A percentile compares a stretch with the other conserved stretches of the same genome.
These are phyloP conservation scores for Kodamaea laetipori DNA, from an alignment of 805 yeast genomes.

Conservation along the genomic window DNA sequence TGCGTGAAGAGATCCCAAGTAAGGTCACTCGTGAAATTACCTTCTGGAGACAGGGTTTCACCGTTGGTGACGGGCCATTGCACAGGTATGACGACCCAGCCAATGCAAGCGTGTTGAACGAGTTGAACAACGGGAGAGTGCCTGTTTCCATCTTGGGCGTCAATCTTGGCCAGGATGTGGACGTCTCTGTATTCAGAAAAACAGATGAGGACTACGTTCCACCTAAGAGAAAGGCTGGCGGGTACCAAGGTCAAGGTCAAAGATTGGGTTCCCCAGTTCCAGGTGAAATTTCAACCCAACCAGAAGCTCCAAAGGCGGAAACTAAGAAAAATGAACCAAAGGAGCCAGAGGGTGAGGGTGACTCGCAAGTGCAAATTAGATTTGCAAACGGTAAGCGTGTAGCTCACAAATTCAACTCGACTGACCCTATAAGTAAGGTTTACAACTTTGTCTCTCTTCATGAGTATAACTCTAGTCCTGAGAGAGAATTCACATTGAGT, in stretches of 20 bases:
- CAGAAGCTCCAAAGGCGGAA: constrained; percentile 19
- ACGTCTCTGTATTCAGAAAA: constrained; percentile 80
- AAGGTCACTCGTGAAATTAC: constrained; percentile 81
- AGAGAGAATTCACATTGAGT: constrained; percentile 63
- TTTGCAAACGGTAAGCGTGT: constrained; percentile 78
- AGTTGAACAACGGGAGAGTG: constrained; percentile 86
- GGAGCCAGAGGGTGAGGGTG: constrained; percentile 48
- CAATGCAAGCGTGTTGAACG: constrained; percentile 75
- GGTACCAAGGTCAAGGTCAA: constrained; percentile 78
- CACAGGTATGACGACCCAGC: constrained; percentile 89
- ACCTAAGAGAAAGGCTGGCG: constrained; percentile 63
- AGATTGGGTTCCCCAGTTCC: constrained; percentile 90
- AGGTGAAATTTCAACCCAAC: constrained; percentile 49
- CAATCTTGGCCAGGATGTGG: constrained; percentile 88
- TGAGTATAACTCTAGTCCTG: constrained; percentile 44
- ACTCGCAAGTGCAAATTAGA: constrained; percentile 77
- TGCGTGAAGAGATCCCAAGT: constrained; percentile 25
- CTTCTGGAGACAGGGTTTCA: constrained; percentile 96
- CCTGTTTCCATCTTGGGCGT: constrained; percentile 83
- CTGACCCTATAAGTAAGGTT: constrained; percentile 64
- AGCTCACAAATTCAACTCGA: constrained; percentile 61
- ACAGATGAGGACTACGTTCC: constrained; percentile 77
- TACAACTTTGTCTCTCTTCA: constrained; percentile 64
- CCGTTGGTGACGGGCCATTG: constrained; percentile 87
- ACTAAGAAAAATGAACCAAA: constrained; percentile 1